A percentile compares a stretch with the other conserved stretches of the same genome.
phyloP scores from a whole-genome alignment of 192 early-diverging fungal genomes.

The Coemansia sp. region DNA sequence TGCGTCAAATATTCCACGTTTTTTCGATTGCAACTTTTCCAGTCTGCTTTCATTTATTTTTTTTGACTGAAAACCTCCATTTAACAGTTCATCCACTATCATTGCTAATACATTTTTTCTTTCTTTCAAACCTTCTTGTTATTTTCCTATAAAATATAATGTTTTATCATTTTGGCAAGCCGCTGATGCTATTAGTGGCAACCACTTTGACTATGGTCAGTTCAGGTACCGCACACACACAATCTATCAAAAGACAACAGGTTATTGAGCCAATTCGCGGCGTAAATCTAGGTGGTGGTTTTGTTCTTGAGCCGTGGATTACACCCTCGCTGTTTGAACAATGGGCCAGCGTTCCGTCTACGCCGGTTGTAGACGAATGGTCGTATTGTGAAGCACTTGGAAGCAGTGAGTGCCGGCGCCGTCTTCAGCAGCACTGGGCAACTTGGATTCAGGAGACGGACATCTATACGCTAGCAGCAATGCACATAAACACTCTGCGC shows the following conservation, averaged over 20 bases:
- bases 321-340: constrained; percentile 46
- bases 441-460: constrained; percentile 62
- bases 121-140: background rate
- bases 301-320: constrained; percentile 69
- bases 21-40: too few species aligned
- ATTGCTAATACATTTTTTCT: background rate
- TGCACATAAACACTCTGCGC: constrained; percentile 66
- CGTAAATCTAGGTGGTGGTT: constrained; percentile 69
- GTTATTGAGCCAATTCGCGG: constrained; percentile 53
- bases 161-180: background rate
- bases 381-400: constrained; percentile 58
- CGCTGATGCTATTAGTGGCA: background rate
- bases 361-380: constrained; percentile 62
- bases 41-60: constrained; percentile 6
- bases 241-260: background rate
- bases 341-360: constrained; percentile 31
- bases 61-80: background rate
- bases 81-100: background rate
- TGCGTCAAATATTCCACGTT: too few species aligned
- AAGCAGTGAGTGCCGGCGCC: constrained; percentile 48
- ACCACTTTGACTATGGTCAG: background rate
- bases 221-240: background rate
- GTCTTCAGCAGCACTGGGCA: constrained; percentile 58
- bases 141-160: constrained; percentile 1
- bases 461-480: constrained; percentile 52